These are phyloP conservation scores for Coprinellus aureogranulatus DNA, from an alignment of 768 basidiomycete species.

Conservation along the genomic window DNA sequence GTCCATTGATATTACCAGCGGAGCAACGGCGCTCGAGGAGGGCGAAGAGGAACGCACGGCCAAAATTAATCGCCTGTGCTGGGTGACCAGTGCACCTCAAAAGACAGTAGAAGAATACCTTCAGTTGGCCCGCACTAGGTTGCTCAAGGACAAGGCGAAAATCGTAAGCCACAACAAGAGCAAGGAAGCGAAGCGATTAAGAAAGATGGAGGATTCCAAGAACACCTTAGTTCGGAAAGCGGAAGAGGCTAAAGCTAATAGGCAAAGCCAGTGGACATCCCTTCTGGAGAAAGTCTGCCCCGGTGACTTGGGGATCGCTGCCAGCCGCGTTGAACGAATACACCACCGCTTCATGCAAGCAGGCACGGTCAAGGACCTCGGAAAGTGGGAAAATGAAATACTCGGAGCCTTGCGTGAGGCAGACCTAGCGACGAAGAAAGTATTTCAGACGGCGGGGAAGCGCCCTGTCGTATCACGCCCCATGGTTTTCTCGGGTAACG, in stretches of 20 bases:
- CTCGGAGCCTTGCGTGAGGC: constrained; percentile 54
- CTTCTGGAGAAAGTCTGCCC: constrained; percentile 58
- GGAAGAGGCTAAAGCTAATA: constrained; percentile 53
- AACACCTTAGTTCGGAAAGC: constrained; percentile 61
- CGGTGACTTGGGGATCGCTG: constrained; percentile 45
- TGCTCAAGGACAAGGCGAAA: constrained; percentile 43
- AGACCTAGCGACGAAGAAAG: constrained; percentile 44
- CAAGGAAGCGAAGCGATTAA: constrained; percentile 32
- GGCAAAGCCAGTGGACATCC: constrained; percentile 65
- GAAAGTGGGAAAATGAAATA: constrained; percentile 67
- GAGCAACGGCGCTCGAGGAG: constrained; percentile 48
- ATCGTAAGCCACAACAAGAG: constrained; percentile 33
- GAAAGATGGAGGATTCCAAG: constrained; percentile 44
- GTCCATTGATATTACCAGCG: constrained; percentile 41
- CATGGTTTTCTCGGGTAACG: constrained; percentile 17
- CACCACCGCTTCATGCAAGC: constrained; percentile 59
- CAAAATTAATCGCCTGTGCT: constrained; percentile 46
- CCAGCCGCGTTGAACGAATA: constrained; percentile 53
- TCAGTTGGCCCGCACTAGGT: constrained; percentile 34
- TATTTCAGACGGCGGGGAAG: constrained; percentile 33
- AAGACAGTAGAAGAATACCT: constrained; percentile 48
- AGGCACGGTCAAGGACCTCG: constrained; percentile 43
- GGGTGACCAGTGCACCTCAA: constrained; percentile 56
- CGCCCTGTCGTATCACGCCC: constrained; percentile 9
- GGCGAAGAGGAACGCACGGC: constrained; percentile 33